Conservation (phyloP, 176 grass and related monocot genomes). For the Saccharum spontaneum region DNA sequence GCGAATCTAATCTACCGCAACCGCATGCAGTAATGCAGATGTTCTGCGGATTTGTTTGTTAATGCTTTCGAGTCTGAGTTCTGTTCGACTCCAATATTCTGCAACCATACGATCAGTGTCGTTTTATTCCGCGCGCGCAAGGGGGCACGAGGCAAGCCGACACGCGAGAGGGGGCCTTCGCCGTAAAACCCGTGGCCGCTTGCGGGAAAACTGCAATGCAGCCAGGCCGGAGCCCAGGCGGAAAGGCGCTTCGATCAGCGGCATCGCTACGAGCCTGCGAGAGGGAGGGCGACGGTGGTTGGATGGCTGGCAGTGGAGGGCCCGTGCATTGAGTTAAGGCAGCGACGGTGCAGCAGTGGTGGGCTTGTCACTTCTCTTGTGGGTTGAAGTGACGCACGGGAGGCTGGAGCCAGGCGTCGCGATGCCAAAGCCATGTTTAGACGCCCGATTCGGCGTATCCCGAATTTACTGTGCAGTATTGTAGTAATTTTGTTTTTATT, state of each 20-base stretch:
- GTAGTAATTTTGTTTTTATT: no score
- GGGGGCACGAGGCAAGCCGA: not conserved
- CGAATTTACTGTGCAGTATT: no score
- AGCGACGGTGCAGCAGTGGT: conserved; percentile 18
- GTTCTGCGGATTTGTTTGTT: not conserved
- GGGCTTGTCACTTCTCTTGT: not conserved
- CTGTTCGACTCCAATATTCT: not conserved
- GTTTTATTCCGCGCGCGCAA: conserved; percentile 5
- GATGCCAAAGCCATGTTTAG: no score
- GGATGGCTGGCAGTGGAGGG: conserved; percentile 19
- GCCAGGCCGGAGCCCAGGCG: not conserved
- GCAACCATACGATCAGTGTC: not conserved
- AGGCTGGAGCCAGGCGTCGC: not conserved
- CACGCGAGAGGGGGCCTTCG: not conserved
- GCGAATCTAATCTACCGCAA: not conserved
- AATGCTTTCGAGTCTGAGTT: not conserved
- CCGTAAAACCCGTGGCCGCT: conserved; percentile 18
- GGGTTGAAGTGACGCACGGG: conserved; percentile 22
- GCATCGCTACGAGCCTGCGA: not conserved
- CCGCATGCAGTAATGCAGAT: not conserved
- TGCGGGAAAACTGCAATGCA: not conserved
- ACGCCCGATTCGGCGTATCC: no score
- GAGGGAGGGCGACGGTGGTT: not conserved
- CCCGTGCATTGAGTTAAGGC: conserved; percentile 40
- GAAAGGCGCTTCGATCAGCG: not conserved